phyloP scores from a whole-genome alignment of 106 monocot species.

The Cymbidium sinense region DNA sequence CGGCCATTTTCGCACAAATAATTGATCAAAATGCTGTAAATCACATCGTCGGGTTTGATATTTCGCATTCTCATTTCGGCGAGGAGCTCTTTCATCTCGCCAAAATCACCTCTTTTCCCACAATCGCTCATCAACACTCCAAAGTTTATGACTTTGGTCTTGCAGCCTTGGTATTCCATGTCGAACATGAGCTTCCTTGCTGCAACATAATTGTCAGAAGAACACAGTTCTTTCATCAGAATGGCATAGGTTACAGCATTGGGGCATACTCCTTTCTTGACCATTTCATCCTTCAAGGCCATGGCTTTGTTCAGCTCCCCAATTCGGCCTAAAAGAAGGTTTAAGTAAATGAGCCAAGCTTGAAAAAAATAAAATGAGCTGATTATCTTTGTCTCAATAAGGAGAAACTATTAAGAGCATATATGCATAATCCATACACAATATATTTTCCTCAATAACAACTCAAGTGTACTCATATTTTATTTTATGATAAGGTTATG shows the following conservation, averaged over 20 bases:
- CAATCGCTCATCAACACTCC: constrained; percentile 77
- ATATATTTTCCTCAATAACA: no score
- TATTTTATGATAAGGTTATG: no score
- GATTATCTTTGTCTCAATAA: no score
- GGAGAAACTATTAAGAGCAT: no score
- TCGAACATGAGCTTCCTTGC: constrained; percentile 92
- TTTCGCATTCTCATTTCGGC: constrained; percentile 64
- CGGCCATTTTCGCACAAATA: constrained; percentile 42
- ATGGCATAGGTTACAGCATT: constrained; percentile 73
- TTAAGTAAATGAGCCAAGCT: neutral
- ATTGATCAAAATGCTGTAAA: constrained; percentile 59
- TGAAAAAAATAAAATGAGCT: neutral
- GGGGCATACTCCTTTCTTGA: constrained; percentile 30
- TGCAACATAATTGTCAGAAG: constrained; percentile 28
- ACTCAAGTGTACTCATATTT: no score
- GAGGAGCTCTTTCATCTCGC: constrained; percentile 43
- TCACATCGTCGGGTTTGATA: constrained; percentile 44
- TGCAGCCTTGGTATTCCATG: constrained; percentile 89
- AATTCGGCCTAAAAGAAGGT: constrained; percentile 11
- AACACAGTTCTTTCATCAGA: constrained; percentile 76
- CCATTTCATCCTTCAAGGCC: constrained; percentile 65
- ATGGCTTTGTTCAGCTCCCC: constrained; percentile 27
- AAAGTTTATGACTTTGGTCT: constrained; percentile 46
- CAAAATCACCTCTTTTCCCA: constrained; percentile 42
- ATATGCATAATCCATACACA: no score